Base-by-base conservation (phyloP, 106 monocot genomes). In the Triglochin maritima region DNA sequence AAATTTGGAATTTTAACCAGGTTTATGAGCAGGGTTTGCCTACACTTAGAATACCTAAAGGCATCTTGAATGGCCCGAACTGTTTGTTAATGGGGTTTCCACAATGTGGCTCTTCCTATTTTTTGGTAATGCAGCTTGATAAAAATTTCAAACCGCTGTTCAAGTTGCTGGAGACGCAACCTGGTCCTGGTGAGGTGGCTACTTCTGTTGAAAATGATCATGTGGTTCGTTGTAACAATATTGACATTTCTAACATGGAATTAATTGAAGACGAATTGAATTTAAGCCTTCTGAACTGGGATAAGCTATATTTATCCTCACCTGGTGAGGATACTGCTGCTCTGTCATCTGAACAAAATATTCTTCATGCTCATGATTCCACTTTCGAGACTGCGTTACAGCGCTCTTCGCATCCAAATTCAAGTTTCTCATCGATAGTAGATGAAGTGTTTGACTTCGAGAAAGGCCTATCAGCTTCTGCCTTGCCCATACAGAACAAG, bases 71-170 rank as follows among this genome's bases (percentile, higher is more conserved):
- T 71, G 88, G 85, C 2, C 75, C 88, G 52, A 88, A 91, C 83
- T 52, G 84, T 17, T 71, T 91, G 71, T 47, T 96, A 3, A 82
- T 91, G 88, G 90, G 79, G 3, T 86, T 96, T 79, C 88, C 91
- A 60, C 81, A 86, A 44, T 86, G 82, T 72, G 96, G 85, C 41
- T 74, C 73, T 78, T 79, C 80, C 43, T 96, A 88, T 85, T 90
- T 80, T 86, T 74, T 96, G 56, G 63, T 88, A 71, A 78, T 91
- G 80, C 90, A 96, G 59, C 84, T 96, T 81, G 90, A 96, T 75
- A 90, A 80, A 68, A 88, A 96, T 74, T 87, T 96, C 62, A 85
- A 71, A 51, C 90, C 90, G 46, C 63, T 84, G 56, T 87, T 96
- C 71, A 78, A 77, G 71, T 76, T 96, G 66, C 74, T 96, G 15